Base-by-base conservation (phyloP, 352 stramenopile genomes). In the Globisporangium camurandrum region DNA sequence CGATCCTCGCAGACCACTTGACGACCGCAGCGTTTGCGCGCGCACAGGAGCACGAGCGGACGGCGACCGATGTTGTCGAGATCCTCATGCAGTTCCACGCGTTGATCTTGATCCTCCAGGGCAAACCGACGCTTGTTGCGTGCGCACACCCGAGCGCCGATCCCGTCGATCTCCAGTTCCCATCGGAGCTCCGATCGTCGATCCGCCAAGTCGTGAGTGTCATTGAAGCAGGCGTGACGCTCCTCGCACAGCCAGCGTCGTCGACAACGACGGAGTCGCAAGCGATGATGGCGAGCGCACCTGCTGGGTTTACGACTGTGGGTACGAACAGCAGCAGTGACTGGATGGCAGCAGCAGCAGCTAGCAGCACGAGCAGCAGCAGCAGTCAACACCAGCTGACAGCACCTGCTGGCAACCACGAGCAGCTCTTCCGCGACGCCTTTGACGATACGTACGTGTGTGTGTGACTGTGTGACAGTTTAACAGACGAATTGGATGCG, bases 61-160 rank as follows among this genome's bases (percentile, higher is more conserved):
- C 74, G 41, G 61, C 70, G 5, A 59, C 67, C 5, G 66, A 47
- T 9, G 53, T 71, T 27, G 28, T 78, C 14, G 57, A 63, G 28
- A 56, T 71, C 20, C 45, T 90, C 38, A 62, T 64, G 34, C 66
- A 59, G 14, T 64, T 89, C 23, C 62, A 89, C 39, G 61, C 65
- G 11, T 60, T 89, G n/a, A 82, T 89, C 43, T 33, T 92, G 17
- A 41, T 87, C n/a, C 56, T 84, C 4, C 77, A 92, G 74, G 76
- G 69, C 4, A 56, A 50, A 9, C 17, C 60, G 8, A 56, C 57
- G 17, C 33, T 92, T 2, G 20, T 43, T 17, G 48, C 37, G 7
- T 71, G 76, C 36, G 60, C 46, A 33, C 80, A 91, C 42, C 69
- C 80, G 1, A 80, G 61, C 28, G 72, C 80, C 47, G 73, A 84